phyloP scores from a whole-genome alignment of 176 grass and related monocot genomes.

The Guadua angustifolia region DNA sequence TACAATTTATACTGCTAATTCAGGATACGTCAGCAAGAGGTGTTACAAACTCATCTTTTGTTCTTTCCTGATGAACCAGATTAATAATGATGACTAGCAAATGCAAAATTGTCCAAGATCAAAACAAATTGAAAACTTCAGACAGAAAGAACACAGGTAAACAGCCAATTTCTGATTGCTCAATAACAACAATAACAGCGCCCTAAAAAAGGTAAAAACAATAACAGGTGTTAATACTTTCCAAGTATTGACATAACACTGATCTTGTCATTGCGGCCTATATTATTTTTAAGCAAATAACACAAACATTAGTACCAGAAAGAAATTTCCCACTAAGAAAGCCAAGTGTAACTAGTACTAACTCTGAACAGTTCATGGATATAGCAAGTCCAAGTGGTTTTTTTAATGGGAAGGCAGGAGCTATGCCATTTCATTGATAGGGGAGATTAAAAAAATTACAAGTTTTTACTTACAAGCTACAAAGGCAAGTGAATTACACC shows the following conservation, averaged over 20 bases:
- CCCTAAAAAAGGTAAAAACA: not conserved
- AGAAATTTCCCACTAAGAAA: not conserved
- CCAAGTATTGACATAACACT: not conserved
- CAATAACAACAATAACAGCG: conserved; percentile 15
- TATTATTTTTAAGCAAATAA: not conserved
- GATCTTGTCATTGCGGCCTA: not conserved
- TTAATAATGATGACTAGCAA: conserved; percentile 7
- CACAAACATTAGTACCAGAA: conserved; percentile 10
- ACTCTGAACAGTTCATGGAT: too few species aligned
- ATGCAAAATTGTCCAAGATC: not conserved
- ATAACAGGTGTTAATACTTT: not conserved
- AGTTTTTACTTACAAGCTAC: too few species aligned
- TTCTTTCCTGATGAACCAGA: not conserved
- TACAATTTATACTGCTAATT: not conserved
- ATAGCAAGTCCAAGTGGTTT: too few species aligned
- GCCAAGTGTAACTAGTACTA: not conserved
- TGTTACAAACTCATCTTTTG: not conserved
- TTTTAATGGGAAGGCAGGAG: too few species aligned
- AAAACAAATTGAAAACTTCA: not conserved
- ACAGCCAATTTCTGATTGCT: not conserved
- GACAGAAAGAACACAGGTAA: not conserved
- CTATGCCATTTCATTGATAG: too few species aligned
- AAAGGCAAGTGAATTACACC: too few species aligned
- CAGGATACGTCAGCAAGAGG: not conserved
- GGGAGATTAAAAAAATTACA: too few species aligned